phyloP scores from a whole-genome alignment of 805 yeast genomes.

The Starmerella etchellsii region DNA sequence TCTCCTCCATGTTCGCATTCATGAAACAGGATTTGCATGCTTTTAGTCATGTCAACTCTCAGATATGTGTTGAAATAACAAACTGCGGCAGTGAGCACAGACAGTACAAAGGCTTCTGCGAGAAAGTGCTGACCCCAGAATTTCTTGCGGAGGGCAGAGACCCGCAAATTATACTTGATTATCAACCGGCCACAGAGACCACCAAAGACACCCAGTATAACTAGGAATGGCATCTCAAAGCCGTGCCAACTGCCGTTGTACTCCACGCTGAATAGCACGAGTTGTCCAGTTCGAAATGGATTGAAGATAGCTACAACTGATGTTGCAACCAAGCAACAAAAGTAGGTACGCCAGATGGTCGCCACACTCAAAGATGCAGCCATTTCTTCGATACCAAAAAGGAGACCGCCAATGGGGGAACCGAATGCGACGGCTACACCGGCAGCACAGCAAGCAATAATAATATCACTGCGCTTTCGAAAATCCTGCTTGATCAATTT shows the following conservation, averaged over 20 bases:
- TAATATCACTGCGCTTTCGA: slow-evolving; percentile 38
- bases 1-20: slow-evolving; percentile 52
- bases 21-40: slow-evolving; percentile 79
- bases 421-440: slow-evolving; percentile 99
- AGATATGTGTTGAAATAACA: slow-evolving; percentile 77
- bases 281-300: slow-evolving; percentile 90
- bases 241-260: slow-evolving; percentile 80
- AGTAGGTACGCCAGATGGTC: slow-evolving; percentile 83
- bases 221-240: slow-evolving; percentile 65
- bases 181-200: slow-evolving; percentile 79
- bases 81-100: slow-evolving; percentile 57
- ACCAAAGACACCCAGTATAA: slow-evolving; percentile 75
- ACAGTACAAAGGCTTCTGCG: slow-evolving; percentile 56
- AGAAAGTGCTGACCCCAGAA: slow-evolving; percentile 48
- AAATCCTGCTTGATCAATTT: slow-evolving; percentile 32
- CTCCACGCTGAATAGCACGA: slow-evolving; percentile 82
- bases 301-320: slow-evolving; percentile 66
- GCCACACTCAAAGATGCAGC: slow-evolving; percentile 53
- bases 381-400: slow-evolving; percentile 86
- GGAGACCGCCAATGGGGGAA: slow-evolving; percentile 83
- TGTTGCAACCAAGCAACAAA: slow-evolving; percentile 80
- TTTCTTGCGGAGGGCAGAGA: slow-evolving; percentile 63
- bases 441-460: slow-evolving; percentile 89
- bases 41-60: slow-evolving; percentile 83
- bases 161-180: slow-evolving; percentile 59